Evolutionary conservation across 164 flowering plant species (phyloP), one percentile per base, ranked within the genome.

Genomic region (Protea cynaroides): DNA sequence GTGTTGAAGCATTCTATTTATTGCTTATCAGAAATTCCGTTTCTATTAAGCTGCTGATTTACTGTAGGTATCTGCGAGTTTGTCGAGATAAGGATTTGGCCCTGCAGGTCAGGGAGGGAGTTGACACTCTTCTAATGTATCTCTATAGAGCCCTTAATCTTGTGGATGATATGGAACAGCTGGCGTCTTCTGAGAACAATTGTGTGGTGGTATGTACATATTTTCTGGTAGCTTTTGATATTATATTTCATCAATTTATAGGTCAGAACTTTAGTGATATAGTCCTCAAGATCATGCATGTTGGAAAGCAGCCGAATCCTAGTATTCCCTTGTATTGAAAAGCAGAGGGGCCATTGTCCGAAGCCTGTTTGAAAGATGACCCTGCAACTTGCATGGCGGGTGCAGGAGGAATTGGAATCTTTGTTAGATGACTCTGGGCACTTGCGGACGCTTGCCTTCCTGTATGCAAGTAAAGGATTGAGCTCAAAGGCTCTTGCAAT

Each of bases 341-440:
- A 74, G 69, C 80, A 75, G 70, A 72, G 75, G 57, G 74, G 69
- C 75, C 52, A 70, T 81, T 77, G 72, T 78, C 75, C 68, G 81
- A 78, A 74, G 82, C 76, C 75, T 81, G 82, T 80, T 78, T 82
- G 81, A 89, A 82, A 80, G 88, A 79, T 88, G 88, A 88, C 86
- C 72, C 66, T 77, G 78, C 79, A 78, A 79, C 76, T 81, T 84
- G 77, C 84, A 77, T 87, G 81, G 80, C 67, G 85, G 68, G 80
- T 87, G 96, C 97, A 94, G 98, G 99, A 94, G 87, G 99, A 94
- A 84, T 82, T 94, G 72, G 99, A 94, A 73, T 76, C 84, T 69
- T 69, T 91, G 56, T 70, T 94, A 69, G 89, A 84, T 68, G 99
- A 86, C 10, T 89, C 99, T 79, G 96, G 92, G 69, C 93, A 94